Conservation (phyloP, 179 eudicot species). For the Beta lomatogona region DNA sequence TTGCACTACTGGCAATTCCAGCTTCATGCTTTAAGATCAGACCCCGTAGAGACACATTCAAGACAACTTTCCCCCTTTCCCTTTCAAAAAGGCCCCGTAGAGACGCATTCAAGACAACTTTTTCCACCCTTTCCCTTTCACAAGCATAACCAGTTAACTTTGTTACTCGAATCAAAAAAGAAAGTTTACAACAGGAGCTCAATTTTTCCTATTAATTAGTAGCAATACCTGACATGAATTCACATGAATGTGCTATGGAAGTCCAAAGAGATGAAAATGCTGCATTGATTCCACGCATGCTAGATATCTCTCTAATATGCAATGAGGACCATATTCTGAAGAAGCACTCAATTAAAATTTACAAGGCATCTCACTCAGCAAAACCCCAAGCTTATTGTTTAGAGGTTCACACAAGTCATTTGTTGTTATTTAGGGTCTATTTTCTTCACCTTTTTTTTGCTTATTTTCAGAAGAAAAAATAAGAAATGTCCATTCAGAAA, state of each 20-base stretch:
- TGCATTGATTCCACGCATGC: not conserved
- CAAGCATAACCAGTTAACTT: not conserved
- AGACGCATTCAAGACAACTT: not conserved
- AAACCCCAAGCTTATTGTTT: not conserved
- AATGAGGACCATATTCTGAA: not conserved
- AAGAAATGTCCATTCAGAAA: too few species aligned
- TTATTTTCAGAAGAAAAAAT: too few species aligned
- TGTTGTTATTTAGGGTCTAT: not conserved
- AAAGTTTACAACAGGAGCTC: too few species aligned
- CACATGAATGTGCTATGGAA: not conserved
- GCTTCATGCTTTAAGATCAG: not conserved
- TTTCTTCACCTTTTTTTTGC: too few species aligned
- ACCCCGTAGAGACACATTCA: not conserved
- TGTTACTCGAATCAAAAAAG: not conserved
- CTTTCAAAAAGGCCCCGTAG: too few species aligned
- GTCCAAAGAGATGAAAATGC: too few species aligned
- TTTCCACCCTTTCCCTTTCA: not conserved
- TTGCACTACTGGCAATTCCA: not conserved
- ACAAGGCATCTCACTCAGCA: not conserved
- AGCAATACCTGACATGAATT: not conserved
- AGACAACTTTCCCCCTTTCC: not conserved
- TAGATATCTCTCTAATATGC: not conserved
- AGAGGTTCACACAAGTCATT: constrained; percentile 1
- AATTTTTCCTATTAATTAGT: not conserved
- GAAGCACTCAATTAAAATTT: not conserved